phyloP scores from a whole-genome alignment of 768 basidiomycete species.

The Auriscalpium vulgare region DNA sequence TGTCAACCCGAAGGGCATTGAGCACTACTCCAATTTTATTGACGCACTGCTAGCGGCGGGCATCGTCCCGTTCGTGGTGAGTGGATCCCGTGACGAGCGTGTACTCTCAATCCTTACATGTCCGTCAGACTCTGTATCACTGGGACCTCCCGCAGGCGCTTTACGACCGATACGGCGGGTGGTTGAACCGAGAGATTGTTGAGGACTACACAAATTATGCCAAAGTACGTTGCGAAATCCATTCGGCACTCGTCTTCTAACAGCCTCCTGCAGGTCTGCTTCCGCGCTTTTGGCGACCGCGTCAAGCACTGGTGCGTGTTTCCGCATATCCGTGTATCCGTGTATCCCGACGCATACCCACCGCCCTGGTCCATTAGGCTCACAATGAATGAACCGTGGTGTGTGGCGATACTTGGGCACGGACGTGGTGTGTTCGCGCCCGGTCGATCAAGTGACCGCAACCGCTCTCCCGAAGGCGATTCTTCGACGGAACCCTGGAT shows the following conservation, averaged over 20 bases:
- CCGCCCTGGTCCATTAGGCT: slow-evolving; percentile 33
- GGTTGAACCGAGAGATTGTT: slow-evolving; percentile 67
- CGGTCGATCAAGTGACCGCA: slow-evolving; percentile 58
- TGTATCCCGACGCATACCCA: too few species aligned
- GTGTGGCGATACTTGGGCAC: slow-evolving; percentile 62
- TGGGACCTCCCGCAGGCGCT: slow-evolving; percentile 77
- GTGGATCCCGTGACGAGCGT: slow-evolving; percentile 17
- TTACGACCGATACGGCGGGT: slow-evolving; percentile 67
- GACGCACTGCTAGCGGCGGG: slow-evolving; percentile 57
- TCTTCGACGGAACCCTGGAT: slow-evolving; percentile 65
- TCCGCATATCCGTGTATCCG: neutral
- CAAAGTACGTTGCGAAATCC: slow-evolving; percentile 8
- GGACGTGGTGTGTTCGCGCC: slow-evolving; percentile 66
- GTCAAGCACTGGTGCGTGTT: slow-evolving; percentile 59
- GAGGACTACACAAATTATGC: slow-evolving; percentile 58
- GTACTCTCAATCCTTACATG: neutral
- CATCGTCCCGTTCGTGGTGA: slow-evolving; percentile 60
- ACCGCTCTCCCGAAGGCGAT: slow-evolving; percentile 50
- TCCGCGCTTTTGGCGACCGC: slow-evolving; percentile 66
- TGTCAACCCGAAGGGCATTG: slow-evolving; percentile 59
- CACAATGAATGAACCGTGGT: slow-evolving; percentile 75
- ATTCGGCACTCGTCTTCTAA: neutral
- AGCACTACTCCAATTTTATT: slow-evolving; percentile 64
- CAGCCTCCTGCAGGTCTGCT: slow-evolving; percentile 45
- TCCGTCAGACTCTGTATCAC: slow-evolving; percentile 54